Evolutionary conservation across 352 stramenopile genomes (phyloP).

Genomic region (Pythium rishiriense): DNA sequence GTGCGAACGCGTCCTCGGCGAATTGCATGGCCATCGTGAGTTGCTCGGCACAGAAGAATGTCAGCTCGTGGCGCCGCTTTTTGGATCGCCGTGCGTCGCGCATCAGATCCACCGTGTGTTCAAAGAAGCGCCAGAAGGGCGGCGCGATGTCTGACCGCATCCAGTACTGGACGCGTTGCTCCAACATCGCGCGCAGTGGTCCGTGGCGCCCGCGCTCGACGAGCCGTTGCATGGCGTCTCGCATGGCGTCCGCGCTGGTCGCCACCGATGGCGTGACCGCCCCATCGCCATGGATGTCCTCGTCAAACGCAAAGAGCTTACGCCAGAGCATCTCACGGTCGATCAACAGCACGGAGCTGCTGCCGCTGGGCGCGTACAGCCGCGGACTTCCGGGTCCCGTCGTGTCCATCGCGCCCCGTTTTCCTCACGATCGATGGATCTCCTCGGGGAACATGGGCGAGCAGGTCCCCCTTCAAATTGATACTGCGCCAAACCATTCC

Average conservation of each 20-base stretch:
- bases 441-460: not conserved
- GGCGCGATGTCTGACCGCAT: constrained; percentile 59
- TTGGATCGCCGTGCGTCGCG: constrained; percentile 21
- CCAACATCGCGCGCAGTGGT: constrained; percentile 57
- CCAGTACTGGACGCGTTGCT: constrained; percentile 67
- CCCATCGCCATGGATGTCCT: constrained; percentile 6
- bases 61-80: constrained; percentile 34
- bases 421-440: not conserved
- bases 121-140: constrained; percentile 67
- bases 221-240: constrained; percentile 38
- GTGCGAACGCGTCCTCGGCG: constrained; percentile 64
- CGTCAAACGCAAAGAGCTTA: constrained; percentile 70
- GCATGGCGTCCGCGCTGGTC: constrained; percentile 20
- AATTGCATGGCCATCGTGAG: constrained; percentile 72
- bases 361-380: constrained; percentile 4
- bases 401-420: not conserved
- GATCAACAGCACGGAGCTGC: constrained; percentile 45
- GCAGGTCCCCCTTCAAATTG: constrained; percentile 7
- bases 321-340: constrained; percentile 65
- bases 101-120: constrained; percentile 29
- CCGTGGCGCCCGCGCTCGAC: constrained; percentile 35
- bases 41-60: constrained; percentile 60
- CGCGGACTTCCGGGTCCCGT: not conserved
- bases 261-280: not conserved
- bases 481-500: not conserved